Evolutionary conservation across 225 moss, liverwort and hornwort species (phyloP).

Genomic region (Straminergon stramineum): DNA sequence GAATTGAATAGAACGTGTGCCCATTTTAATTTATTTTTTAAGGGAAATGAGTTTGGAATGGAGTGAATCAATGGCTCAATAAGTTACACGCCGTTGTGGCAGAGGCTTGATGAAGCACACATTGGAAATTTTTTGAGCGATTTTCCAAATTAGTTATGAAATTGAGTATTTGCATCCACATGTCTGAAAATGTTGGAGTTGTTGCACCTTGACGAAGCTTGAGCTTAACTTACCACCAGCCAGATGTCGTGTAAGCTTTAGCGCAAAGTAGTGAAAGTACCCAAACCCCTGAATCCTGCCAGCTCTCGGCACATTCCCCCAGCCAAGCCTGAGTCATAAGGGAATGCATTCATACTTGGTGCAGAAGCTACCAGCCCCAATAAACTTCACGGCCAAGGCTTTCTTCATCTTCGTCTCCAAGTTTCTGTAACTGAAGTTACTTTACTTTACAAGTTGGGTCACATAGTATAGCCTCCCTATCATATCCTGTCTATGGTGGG

Average conservation of each 20-base stretch:
- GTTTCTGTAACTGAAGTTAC: background rate
- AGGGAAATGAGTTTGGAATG: background rate
- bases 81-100: background rate
- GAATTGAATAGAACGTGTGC: background rate
- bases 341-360: background rate
- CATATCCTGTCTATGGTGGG: background rate
- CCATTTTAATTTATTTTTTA: no score
- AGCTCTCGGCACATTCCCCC: background rate
- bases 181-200: background rate
- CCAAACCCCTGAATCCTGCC: background rate
- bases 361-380: background rate
- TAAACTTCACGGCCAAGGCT: background rate
- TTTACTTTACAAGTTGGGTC: background rate
- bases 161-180: background rate
- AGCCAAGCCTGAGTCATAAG: background rate
- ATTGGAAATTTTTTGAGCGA: no score
- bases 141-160: background rate
- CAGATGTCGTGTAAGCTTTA: background rate
- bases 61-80: background rate
- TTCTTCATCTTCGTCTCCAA: background rate
- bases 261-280: background rate
- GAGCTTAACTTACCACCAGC: background rate
- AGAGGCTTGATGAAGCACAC: background rate
- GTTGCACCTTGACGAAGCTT: background rate
- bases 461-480: background rate